Base-by-base conservation (phyloP, 768 basidiomycete species). In the Naganishia vaughanmartiniae region DNA sequence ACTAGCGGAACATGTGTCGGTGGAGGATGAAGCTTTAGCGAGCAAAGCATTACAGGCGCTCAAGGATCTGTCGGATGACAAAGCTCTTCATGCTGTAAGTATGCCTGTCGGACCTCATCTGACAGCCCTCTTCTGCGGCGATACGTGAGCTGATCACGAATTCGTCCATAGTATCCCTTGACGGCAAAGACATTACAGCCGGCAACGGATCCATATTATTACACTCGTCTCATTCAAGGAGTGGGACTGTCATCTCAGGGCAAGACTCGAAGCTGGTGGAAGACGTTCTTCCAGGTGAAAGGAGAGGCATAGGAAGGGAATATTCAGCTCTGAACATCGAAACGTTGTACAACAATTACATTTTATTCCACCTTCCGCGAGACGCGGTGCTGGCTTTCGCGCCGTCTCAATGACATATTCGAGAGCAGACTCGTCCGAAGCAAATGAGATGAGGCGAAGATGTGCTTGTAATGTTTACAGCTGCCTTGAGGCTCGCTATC, bases 211-310 rank as follows among this genome's bases (percentile, higher is more conserved):
- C 76, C 77, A 14, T 54, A 74, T 28, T 77, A 74, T 66, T 81
- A 79, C 69, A 76, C 74, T 14, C 72, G 80, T 11, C 73, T 81
- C 9, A 54, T 73, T 46, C 75, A 81, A 21, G 80, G 77, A 51
- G 77, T 81, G 17, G 72, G 75, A 34, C 72, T 71, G 9, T 72
- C 76, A 14, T 72, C 73, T 14, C 70, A 76, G 56, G 80, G 80
- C 0, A 70, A 78, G 39, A 73, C 73, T 24, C 63, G 80, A 66
- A 77, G 75, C 54, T 81, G 75, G 75, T 79, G 77, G 76, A 77
- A 75, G 73, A 70, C 70, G 30, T 81, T 81, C 70, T 81, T 81
- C 76, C 76, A 78, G 69, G 65, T 77, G 15, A 75, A 76, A 60
- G 80, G 80, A 6, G 76, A 78, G 46, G 77, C 77, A 63, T 63